Conservation (phyloP, 495 filamentous ascomycete species). For the Neurospora sp. region DNA sequence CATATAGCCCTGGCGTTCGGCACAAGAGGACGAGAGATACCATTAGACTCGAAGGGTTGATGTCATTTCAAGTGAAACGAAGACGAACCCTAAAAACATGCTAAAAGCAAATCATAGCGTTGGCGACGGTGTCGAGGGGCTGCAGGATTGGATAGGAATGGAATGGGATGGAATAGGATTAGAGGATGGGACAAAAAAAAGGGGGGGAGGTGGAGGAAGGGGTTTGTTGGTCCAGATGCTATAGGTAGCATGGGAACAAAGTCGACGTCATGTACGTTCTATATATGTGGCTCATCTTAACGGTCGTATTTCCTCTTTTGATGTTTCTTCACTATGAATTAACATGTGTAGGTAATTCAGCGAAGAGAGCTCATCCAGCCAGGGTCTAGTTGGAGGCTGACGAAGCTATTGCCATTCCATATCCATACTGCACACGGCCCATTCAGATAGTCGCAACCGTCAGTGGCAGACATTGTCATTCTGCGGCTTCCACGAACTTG, state of each 20-base stretch:
- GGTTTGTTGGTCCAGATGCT: neutral
- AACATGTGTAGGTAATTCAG: neutral
- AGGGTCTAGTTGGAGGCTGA: neutral
- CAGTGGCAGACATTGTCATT: neutral
- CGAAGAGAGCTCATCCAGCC: neutral
- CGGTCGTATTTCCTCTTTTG: neutral
- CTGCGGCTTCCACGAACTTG: neutral
- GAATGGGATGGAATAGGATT: neutral
- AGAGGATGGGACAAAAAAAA: neutral
- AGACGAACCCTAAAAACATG: neutral
- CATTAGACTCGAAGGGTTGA: neutral
- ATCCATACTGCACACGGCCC: neutral
- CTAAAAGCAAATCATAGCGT: neutral
- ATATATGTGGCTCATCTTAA: neutral
- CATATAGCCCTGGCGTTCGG: neutral
- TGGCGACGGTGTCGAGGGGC: neutral
- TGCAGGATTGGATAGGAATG: neutral
- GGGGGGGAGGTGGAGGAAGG: neutral
- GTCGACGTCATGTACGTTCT: neutral
- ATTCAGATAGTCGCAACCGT: neutral
- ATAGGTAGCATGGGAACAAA: neutral
- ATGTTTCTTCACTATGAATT: neutral
- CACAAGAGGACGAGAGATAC: neutral
- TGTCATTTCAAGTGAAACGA: neutral
- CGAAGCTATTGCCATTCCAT: neutral